Percentiles rank a stretch among this genome's conserved stretches.
phyloP scores from a whole-genome alignment of 257 asterid genomes.

The Plectranthus barbatus region DNA sequence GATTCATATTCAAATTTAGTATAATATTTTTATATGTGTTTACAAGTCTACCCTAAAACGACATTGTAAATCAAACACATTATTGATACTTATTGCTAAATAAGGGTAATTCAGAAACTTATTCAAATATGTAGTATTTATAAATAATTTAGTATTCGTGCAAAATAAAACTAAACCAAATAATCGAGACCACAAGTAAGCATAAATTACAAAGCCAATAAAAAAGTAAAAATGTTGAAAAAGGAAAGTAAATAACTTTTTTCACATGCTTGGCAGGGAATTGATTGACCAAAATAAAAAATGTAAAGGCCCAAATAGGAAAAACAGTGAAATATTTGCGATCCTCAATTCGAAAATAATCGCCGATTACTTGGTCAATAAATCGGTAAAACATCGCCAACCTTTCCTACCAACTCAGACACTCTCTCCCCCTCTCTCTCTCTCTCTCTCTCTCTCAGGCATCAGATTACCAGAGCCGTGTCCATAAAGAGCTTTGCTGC shows the following conservation, averaged over 20 bases:
- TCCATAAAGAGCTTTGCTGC: constrained; percentile 20
- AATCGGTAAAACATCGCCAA: constrained; percentile 39
- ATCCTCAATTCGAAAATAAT: background rate
- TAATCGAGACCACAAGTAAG: no score
- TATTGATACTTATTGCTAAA: no score
- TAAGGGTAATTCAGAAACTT: no score
- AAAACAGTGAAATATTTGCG: background rate
- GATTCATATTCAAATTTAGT: no score
- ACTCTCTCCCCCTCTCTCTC: constrained; percentile 7
- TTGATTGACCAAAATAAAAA: constrained; percentile 11
- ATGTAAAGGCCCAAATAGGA: background rate
- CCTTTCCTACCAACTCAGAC: constrained; percentile 14
- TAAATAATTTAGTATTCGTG: no score
- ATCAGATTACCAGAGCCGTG: constrained; percentile 20
- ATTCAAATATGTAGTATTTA: no score
- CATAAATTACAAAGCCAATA: no score
- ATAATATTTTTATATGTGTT: no score
- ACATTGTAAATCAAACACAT: no score
- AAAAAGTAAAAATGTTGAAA: background rate
- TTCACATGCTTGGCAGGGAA: constrained; percentile 11
- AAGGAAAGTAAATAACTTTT: background rate
- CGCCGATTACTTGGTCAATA: constrained; percentile 33
- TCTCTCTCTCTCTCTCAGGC: background rate
- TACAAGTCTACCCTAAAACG: no score
- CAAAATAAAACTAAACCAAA: no score